Evolutionary conservation across 345 rosid species (phyloP), one percentile per base, ranked within the genome.

Genomic region (Eutrema yunnanense): DNA sequence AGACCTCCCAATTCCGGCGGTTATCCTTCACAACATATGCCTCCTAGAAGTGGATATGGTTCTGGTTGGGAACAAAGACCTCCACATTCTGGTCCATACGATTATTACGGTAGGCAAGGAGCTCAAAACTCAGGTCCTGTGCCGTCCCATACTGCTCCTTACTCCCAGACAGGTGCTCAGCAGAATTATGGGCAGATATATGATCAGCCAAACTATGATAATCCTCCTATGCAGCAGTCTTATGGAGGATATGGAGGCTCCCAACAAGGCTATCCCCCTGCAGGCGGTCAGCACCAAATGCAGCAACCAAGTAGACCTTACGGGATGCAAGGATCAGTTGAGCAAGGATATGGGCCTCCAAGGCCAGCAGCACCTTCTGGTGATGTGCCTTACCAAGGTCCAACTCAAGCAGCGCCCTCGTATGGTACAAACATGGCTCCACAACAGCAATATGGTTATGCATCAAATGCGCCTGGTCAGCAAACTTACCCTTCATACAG

Each of bases 21-120:
- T 59, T 88, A 89, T 81, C 88, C 87, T 69, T 82, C 87, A 1
- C 93, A 82, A 6, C 87, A 86, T 22, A 79, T 83, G 82, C 86
- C 81, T 53, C 90, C 91, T 19, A 86, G 96, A 80, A 69, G 89
- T 57, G 84, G 81, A 67, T 89, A 64, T 49, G 87, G 93, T 55
- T 65, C 87, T 62, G 81, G 88, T 52, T 91, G 96, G 97, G 97
- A 91, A 62, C 92, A 84, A 62, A 86, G 96, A 79, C 89, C 88
- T 56, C 80, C 86, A n/a, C 86, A 82, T 27, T 69, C 85, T 44
- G 87, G 86, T 13, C 81, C 88, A 58, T 93, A 89, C 71, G 94
- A 89, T 80, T 90, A 86, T 80, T 93, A 88, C 51, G 83, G 94
- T 14, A 85, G 92, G 12, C 94, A 83, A 61, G 90, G 87, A 76